phyloP scores from a whole-genome alignment of 345 rosid species.

The Noccaea bulbosa region DNA sequence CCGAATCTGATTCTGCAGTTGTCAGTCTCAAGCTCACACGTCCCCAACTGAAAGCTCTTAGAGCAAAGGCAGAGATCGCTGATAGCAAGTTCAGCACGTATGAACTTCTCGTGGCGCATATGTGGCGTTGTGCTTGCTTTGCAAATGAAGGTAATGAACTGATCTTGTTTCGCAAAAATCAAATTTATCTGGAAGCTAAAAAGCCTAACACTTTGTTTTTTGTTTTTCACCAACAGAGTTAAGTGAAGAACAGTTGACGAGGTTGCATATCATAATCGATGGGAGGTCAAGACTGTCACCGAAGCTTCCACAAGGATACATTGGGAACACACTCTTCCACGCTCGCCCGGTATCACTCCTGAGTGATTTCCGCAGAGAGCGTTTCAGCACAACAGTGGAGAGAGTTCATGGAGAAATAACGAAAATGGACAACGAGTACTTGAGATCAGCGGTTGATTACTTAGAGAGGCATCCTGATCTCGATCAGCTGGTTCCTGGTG shows the following conservation, averaged over 20 bases:
- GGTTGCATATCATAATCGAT: conserved; percentile 45
- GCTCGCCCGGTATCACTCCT: conserved; percentile 26
- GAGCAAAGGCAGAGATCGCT: conserved; percentile 29
- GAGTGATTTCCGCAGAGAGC: conserved; percentile 41
- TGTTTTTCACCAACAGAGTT: conserved; percentile 21
- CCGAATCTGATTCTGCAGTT: conserved; percentile 30
- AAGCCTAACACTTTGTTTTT: background rate
- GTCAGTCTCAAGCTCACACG: conserved; percentile 40
- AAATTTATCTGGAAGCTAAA: background rate
- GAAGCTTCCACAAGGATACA: conserved; percentile 47
- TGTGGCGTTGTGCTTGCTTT: conserved; percentile 50
- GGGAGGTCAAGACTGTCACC: conserved; percentile 54
- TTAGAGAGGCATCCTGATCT: conserved; percentile 39
- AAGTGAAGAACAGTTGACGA: conserved; percentile 36
- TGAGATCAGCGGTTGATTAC: conserved; percentile 54
- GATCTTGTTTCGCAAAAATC: background rate
- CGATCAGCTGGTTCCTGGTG: conserved; percentile 39
- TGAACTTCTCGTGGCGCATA: conserved; percentile 45
- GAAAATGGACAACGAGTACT: conserved; percentile 47
- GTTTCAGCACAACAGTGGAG: conserved; percentile 39
- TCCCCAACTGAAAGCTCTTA: conserved; percentile 45
- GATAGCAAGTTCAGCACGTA: conserved; percentile 36
- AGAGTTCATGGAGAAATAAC: conserved; percentile 39
- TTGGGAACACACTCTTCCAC: conserved; percentile 51
- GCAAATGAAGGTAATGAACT: conserved; percentile 40